Evolutionary conservation across 2,329 filamentous ascomycete species (phyloP), one percentile per base, ranked within the genome.

Genomic region (Calonectria hongkongensis): DNA sequence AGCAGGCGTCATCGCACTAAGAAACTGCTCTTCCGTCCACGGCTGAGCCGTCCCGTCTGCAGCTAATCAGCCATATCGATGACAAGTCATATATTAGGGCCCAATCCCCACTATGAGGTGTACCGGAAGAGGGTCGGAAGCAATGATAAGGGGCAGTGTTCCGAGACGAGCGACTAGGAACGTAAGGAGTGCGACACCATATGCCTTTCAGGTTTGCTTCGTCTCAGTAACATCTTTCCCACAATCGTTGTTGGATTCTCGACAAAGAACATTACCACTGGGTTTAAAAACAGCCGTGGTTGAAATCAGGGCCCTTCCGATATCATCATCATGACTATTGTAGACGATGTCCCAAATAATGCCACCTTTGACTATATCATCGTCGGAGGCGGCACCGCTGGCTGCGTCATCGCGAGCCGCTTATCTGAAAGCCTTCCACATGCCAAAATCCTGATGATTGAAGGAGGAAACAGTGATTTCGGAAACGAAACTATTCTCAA

Each of bases 391-490:
- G 66, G 66, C 15, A 69, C 56, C 6, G 66, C 66, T 7, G 56
- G 56, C n/a, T 69, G 66, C 10, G 66, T 69, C 13, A 39, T 69
- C 45, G 66, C 66, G 0, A 69, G 56, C 45, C 41, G 66, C 28
- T n/a, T 69, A 2, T 27, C 66, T 8, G 54, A 50, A 27, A 5
- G 13, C 6, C 54, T 69, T 41, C 66, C 66, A 9, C 15, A 48
- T 13, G 30, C 30, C 86, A 91, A 60, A 88, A 90, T 94, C 65
- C 89, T 96, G 71, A 83, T 95, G 80, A 93, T 96, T 82, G 94
- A 96, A 85, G 94, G 92, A 73, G 94, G 94, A 60, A 94, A 94
- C 58, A 95, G 93, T 83, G 94, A 96, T 82, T 95, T 91, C 84
- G 93, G 92, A 87, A 92, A 96, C 2, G 30, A 66, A 13, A 66